Evolutionary conservation across 768 basidiomycete species (phyloP).

Genomic region (Leucosporidium yakuticum): DNA sequence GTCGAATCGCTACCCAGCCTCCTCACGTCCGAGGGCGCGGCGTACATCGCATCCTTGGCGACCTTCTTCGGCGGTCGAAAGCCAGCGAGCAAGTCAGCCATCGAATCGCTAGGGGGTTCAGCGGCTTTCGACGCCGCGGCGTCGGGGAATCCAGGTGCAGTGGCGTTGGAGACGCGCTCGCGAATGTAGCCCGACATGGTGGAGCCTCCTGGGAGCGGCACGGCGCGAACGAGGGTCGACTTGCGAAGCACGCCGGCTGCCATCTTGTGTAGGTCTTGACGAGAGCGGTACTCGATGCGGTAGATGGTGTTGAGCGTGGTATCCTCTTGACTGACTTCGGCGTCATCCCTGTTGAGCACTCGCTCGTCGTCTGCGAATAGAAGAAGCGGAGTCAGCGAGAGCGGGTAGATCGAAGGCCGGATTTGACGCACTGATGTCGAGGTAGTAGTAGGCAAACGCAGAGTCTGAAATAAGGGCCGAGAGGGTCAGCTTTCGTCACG

Average conservation of each 20-base stretch:
- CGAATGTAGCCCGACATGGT: conserved; percentile 25
- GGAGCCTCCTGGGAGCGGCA: background rate
- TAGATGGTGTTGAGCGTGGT: conserved; percentile 2
- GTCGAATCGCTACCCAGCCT: conserved; percentile 3
- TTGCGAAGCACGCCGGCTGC: conserved; percentile 1
- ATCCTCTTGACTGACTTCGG: conserved; percentile 24
- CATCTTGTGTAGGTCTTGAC: conserved; percentile 29
- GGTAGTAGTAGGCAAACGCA: conserved; percentile 27
- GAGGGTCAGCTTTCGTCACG: no score
- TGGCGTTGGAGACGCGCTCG: conserved; percentile 11
- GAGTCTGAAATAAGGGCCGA: conserved; percentile 12
- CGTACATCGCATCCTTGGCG: conserved; percentile 24
- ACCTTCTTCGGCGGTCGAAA: conserved; percentile 4
- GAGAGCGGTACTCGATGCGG: conserved; percentile 30
- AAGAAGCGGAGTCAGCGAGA: no score
- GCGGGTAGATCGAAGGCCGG: background rate
- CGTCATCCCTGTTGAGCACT: background rate
- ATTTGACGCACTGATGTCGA: conserved; percentile 14
- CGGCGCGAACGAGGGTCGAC: background rate
- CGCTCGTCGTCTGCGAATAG: conserved; percentile 13
- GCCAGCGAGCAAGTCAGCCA: conserved; percentile 10
- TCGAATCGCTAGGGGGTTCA: background rate
- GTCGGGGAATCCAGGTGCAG: conserved; percentile 22
- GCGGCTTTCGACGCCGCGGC: background rate
- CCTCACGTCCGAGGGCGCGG: conserved; percentile 14